Conservation (phyloP, 2,329 filamentous ascomycete species). For the Claviceps sp. region DNA sequence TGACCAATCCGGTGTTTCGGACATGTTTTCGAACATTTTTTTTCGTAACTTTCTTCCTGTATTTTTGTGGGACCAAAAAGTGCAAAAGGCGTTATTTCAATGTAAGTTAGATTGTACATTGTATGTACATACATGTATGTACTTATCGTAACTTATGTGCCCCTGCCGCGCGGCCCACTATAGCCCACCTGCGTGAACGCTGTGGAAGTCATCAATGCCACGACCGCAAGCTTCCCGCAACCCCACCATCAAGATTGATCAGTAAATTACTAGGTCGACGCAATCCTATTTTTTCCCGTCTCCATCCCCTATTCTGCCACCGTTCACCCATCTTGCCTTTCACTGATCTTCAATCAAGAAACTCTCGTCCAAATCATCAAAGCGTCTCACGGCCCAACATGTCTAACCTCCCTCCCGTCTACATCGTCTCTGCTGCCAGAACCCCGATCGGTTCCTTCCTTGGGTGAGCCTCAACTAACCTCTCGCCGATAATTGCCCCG, state of each 20-base stretch:
- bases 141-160: too few relatives aligned
- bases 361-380: background rate
- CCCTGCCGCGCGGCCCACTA: too few relatives aligned
- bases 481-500: constrained; percentile 3
- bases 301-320: background rate
- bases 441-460: constrained; percentile 92
- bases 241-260: background rate
- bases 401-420: constrained; percentile 59
- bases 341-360: background rate
- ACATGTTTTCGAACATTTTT: too few relatives aligned
- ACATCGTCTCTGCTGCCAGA: constrained; percentile 84
- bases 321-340: background rate
- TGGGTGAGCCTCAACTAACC: constrained; percentile 42
- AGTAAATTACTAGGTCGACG: background rate
- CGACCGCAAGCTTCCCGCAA: background rate
- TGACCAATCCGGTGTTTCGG: too few relatives aligned
- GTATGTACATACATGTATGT: too few relatives aligned
- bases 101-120: too few relatives aligned
- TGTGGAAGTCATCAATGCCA: background rate
- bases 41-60: too few relatives aligned
- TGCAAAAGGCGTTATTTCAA: too few relatives aligned
- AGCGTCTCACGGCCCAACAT: background rate
- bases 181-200: too few relatives aligned
- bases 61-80: too few relatives aligned
- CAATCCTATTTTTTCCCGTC: background rate